Evolutionary conservation across 2,329 filamentous ascomycete species (phyloP).

Genomic region (Ceratocystis eucalypticola): DNA sequence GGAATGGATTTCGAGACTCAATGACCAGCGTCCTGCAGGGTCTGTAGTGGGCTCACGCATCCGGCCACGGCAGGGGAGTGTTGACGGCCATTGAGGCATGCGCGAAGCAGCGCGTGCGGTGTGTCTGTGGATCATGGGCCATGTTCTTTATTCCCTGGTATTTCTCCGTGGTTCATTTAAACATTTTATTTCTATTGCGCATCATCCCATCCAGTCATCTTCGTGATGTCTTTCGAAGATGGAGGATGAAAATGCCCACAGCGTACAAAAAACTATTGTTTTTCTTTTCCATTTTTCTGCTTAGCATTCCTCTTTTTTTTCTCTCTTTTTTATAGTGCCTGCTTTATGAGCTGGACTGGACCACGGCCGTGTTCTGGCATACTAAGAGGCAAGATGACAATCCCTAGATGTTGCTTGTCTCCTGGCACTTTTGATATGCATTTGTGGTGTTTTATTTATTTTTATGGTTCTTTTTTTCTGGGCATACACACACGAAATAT

Average conservation of each 20-base stretch:
- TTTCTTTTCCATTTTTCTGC: background rate
- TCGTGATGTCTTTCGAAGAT: constrained; percentile 9
- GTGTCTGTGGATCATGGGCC: background rate
- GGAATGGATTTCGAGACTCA: constrained; percentile 58
- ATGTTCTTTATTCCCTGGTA: background rate
- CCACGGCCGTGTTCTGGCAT: no score
- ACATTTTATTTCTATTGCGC: constrained; percentile 4
- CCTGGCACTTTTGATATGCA: background rate
- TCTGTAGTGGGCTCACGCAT: constrained; percentile 13
- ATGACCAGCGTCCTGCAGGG: constrained; percentile 25
- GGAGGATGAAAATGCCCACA: background rate
- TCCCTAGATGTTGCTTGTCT: no score
- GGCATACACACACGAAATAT: background rate
- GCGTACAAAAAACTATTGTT: background rate
- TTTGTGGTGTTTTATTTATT: background rate
- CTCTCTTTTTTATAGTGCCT: background rate
- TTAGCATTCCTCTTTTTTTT: background rate
- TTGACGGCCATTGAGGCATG: constrained; percentile 6
- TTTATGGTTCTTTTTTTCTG: background rate
- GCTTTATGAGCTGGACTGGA: no score
- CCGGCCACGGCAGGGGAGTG: constrained; percentile 9
- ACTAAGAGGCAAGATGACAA: no score
- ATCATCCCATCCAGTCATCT: background rate
- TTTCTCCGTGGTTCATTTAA: background rate
- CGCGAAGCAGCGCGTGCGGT: background rate